A percentile compares a stretch with the other conserved stretches of the same genome.
Conservation (phyloP, 805 yeast species). For the Candida gorgasii region DNA sequence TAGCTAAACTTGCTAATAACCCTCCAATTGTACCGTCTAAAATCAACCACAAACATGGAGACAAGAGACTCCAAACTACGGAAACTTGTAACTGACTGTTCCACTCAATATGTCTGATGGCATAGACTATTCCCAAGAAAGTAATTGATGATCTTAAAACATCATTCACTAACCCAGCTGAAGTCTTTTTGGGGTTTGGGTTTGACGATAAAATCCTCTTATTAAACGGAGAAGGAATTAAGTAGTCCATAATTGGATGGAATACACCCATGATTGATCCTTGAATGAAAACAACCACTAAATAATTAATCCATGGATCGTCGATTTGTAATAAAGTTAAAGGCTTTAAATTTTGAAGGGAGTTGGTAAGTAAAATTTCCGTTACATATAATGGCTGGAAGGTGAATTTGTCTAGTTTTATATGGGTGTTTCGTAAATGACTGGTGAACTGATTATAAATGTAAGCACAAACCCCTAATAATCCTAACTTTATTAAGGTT, state of each 20-base stretch:
- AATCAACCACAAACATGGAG: conserved; percentile 66
- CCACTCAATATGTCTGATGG: conserved; percentile 72
- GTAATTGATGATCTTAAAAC: conserved; percentile 51
- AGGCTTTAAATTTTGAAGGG: conserved; percentile 25
- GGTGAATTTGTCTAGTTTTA: conserved; percentile 37
- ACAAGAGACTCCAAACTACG: conserved; percentile 59
- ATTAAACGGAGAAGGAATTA: conserved; percentile 30
- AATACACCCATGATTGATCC: conserved; percentile 61
- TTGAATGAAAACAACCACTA: conserved; percentile 39
- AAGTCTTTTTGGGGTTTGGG: conserved; percentile 23
- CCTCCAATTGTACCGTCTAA: conserved; percentile 62
- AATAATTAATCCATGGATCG: conserved; percentile 9
- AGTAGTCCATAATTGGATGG: conserved; percentile 45
- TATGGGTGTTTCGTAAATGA: conserved; percentile 53
- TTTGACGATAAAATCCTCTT: conserved; percentile 39
- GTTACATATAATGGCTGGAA: conserved; percentile 44
- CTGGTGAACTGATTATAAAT: conserved; percentile 53
- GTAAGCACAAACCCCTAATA: conserved; percentile 48
- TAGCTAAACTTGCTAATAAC: conserved; percentile 39
- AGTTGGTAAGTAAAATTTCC: conserved; percentile 25
- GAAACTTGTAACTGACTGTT: conserved; percentile 63
- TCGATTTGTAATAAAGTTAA: conserved; percentile 4
- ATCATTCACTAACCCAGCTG: conserved; percentile 35
- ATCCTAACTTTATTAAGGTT: conserved; percentile 19
- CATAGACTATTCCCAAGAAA: conserved; percentile 69